Percentiles rank a stretch among this genome's conserved stretches.
Conservation (phyloP, 2,329 filamentous ascomycete species). For the Penicillium sp. region DNA sequence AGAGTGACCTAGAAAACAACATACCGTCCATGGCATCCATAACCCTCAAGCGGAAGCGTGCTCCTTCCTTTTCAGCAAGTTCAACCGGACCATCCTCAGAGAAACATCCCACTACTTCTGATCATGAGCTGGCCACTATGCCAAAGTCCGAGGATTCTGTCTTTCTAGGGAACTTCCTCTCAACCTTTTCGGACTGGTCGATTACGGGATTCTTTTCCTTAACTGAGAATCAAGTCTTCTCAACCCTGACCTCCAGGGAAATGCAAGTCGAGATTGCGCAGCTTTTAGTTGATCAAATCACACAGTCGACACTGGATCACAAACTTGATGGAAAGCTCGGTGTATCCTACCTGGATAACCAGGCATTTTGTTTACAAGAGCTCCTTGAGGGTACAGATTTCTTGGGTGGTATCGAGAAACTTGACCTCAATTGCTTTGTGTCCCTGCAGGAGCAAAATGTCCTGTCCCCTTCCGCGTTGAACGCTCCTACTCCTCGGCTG, state of each 20-base stretch:
- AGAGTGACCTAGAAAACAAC: slow-evolving; percentile 28
- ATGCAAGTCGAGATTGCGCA: slow-evolving; percentile 46
- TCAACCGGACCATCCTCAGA: slow-evolving; percentile 37
- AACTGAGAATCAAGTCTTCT: slow-evolving; percentile 35
- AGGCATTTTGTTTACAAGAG: slow-evolving; percentile 29
- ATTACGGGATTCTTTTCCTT: slow-evolving; percentile 47
- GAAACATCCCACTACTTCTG: slow-evolving; percentile 27
- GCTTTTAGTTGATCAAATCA: slow-evolving; percentile 49
- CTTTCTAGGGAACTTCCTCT: slow-evolving; percentile 46
- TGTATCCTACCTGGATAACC: slow-evolving; percentile 35
- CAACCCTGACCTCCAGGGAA: slow-evolving; percentile 41
- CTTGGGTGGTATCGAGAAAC: slow-evolving; percentile 36
- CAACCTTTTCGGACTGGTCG: slow-evolving; percentile 45
- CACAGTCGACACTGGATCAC: slow-evolving; percentile 50
- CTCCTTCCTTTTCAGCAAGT: slow-evolving; percentile 36
- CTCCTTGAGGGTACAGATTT: slow-evolving; percentile 35
- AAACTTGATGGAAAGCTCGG: slow-evolving; percentile 32
- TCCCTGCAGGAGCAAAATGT: slow-evolving; percentile 36
- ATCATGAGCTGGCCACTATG: slow-evolving; percentile 22
- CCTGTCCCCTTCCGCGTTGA: slow-evolving; percentile 20
- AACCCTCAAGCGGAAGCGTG: slow-evolving; percentile 42
- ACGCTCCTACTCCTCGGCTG: slow-evolving; percentile 23
- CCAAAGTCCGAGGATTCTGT: slow-evolving; percentile 37
- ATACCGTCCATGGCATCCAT: slow-evolving; percentile 26
- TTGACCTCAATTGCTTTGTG: slow-evolving; percentile 44